Evolutionary conservation across 2,329 filamentous ascomycete genomes (phyloP).

Genomic region (Pseudophaeomoniella oleicola): DNA sequence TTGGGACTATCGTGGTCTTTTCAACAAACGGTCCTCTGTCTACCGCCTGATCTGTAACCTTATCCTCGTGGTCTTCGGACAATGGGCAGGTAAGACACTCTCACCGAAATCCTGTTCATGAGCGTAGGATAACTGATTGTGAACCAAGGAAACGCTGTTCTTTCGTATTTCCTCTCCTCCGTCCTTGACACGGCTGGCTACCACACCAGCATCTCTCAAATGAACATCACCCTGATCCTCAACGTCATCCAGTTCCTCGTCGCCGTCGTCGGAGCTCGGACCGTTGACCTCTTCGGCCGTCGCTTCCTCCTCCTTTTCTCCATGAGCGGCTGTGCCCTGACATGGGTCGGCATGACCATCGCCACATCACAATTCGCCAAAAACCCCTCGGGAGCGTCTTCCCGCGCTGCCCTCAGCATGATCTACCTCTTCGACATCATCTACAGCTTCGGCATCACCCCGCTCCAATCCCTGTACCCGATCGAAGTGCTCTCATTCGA

Average conservation of each 20-base stretch:
- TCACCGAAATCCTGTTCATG: no score
- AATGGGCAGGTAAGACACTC: no score
- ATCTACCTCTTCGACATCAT: slow-evolving; percentile 41
- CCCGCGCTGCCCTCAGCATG: slow-evolving; percentile 30
- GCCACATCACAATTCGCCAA: slow-evolving; percentile 23
- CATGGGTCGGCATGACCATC: slow-evolving; percentile 38
- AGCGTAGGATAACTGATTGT: no score
- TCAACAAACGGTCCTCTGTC: slow-evolving; percentile 18
- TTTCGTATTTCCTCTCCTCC: slow-evolving; percentile 42
- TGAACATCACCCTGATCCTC: slow-evolving; percentile 41
- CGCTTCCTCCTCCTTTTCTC: slow-evolving; percentile 40
- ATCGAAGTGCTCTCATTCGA: slow-evolving; percentile 40
- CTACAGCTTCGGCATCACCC: slow-evolving; percentile 34
- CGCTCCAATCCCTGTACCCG: slow-evolving; percentile 34
- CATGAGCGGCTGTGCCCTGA: slow-evolving; percentile 31
- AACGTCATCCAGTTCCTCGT: slow-evolving; percentile 40
- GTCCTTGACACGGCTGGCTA: slow-evolving; percentile 39
- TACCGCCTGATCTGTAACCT: background rate
- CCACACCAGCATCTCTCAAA: slow-evolving; percentile 30
- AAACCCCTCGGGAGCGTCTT: slow-evolving; percentile 12
- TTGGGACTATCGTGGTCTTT: slow-evolving; percentile 40
- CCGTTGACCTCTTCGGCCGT: slow-evolving; percentile 44
- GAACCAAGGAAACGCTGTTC: slow-evolving; percentile 15
- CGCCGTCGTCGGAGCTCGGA: slow-evolving; percentile 38
- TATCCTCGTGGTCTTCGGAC: background rate